Evolutionary conservation across 768 basidiomycete genomes (phyloP).

Genomic region (Amanita rubescens): DNA sequence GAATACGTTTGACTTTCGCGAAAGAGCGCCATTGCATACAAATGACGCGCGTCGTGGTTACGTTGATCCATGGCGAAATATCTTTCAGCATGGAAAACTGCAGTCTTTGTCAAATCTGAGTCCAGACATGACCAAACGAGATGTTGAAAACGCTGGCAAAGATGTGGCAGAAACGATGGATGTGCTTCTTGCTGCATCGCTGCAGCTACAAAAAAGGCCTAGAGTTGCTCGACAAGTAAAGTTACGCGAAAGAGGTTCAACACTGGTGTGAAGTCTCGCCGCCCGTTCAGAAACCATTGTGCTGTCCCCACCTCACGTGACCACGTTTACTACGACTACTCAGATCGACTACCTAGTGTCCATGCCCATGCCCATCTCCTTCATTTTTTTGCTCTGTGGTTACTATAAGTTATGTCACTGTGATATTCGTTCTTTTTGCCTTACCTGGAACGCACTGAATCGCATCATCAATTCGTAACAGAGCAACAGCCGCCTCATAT

Average conservation of each 20-base stretch:
- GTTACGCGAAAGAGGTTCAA: background rate
- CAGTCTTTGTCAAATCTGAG: slow-evolving; percentile 68
- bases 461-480: slow-evolving; percentile 94
- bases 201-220: background rate
- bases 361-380: slow-evolving; percentile 72
- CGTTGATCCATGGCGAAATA: slow-evolving; percentile 64
- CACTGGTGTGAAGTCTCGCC: background rate
- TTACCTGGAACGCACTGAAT: slow-evolving; percentile 84
- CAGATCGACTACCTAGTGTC: slow-evolving; percentile 15
- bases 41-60: slow-evolving; percentile 77
- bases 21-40: slow-evolving; percentile 75
- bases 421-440: slow-evolving; percentile 15
- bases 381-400: slow-evolving; percentile 62
- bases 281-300: background rate
- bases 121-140: slow-evolving; percentile 84
- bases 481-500: slow-evolving; percentile 90
- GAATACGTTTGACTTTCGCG: slow-evolving; percentile 66
- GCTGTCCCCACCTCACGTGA: slow-evolving; percentile 1
- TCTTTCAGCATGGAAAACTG: slow-evolving; percentile 85
- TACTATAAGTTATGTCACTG: slow-evolving; percentile 6
- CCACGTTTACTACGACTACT: background rate
- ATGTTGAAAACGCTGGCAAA: slow-evolving; percentile 61
- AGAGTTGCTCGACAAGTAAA: too few species aligned
- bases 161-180: slow-evolving; percentile 43
- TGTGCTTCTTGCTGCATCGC: slow-evolving; percentile 53